Base-by-base conservation (phyloP, 257 asterid species). In the Solanum microdontum region DNA sequence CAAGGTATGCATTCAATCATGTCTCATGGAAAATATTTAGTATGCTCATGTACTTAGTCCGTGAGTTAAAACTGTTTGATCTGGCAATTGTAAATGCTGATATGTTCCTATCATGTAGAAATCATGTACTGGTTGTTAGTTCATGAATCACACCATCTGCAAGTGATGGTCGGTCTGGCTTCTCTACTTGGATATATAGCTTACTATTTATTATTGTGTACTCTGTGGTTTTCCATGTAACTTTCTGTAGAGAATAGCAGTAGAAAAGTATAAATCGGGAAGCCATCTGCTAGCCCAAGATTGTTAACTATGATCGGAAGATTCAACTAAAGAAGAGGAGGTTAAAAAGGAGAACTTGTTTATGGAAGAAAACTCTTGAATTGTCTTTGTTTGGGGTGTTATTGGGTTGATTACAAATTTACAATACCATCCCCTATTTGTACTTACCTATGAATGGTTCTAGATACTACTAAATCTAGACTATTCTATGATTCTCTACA, bases 1-100 rank as follows among this genome's bases (percentile, higher is more conserved):
- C 85, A 94, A 92, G 94, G 95, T 94, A 86, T 23, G 87, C 64
- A 64, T 89, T 72, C 43, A 11, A n/a, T 76, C 83, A 76, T 4
- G 19, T 39, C 58, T 37, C 12, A 24, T 76, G 83, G 83, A 76
- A 76, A 76, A 11, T 39, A n/a, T 76, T 76, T 76, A n/a, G 33
- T 13, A n/a, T 76, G 34, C 23, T 76, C 11, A 6, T 76, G 1
- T 76, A 37, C 83, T 76, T 76, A 3, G 58, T 76, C n/a, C 11
- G 12, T 14, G 83, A 11, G 17, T 76, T 76, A n/a, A 76, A 39
- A 76, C 2, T 8, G 5, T 76, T 76, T n/a, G 60, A 76, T 28
- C 60, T 39, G 83, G 6, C 7, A 37, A 30, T 76, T 76, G 33
- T 39, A 39, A 7, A n/a, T 37, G 55, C 12, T 75, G 19, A 23